These are phyloP conservation scores for Phytophthora cajani DNA, from an alignment of 352 stramenopile genomes.

Conservation along the genomic window DNA sequence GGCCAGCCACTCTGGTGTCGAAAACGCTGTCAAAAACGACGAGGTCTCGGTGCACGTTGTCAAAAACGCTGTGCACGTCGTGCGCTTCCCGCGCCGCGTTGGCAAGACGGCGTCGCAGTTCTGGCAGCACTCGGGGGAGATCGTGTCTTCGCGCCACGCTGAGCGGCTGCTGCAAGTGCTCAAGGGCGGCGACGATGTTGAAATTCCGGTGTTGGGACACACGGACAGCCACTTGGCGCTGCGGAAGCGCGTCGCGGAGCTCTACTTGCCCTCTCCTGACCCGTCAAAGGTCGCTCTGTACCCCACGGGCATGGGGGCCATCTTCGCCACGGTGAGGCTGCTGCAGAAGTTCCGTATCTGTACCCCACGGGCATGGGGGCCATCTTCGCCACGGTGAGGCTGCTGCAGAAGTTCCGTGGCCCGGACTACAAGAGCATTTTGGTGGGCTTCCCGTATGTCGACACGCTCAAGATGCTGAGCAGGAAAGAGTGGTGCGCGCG, in stretches of 20 bases:
- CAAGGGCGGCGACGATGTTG: slow-evolving; percentile 15
- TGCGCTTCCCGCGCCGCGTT: slow-evolving; percentile 76
- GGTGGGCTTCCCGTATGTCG: slow-evolving; percentile 94
- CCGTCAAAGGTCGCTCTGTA: slow-evolving; percentile 68
- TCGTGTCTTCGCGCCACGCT: slow-evolving; percentile 89
- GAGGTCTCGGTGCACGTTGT: slow-evolving; percentile 48
- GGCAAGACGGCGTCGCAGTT: slow-evolving; percentile 76
- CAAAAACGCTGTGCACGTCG: slow-evolving; percentile 62
- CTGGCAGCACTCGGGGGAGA: slow-evolving; percentile 95
- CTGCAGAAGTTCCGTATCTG: slow-evolving; percentile 63
- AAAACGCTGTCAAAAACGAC: slow-evolving; percentile 28
- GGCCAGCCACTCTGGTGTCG: slow-evolving; percentile 16
- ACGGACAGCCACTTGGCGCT: slow-evolving; percentile 47
- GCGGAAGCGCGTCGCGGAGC: slow-evolving; percentile 53
- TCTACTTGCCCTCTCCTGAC: slow-evolving; percentile 48
- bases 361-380: slow-evolving; percentile 90
- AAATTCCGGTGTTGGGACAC: slow-evolving; percentile 9
- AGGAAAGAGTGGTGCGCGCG: slow-evolving; percentile 84
- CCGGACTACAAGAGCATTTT: slow-evolving; percentile 77
- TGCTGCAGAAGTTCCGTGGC: slow-evolving; percentile 60
- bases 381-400: slow-evolving; percentile 86
- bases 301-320: slow-evolving; percentile 89
- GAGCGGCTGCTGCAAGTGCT: slow-evolving; percentile 64
- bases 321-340: slow-evolving; percentile 85
- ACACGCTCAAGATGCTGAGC: slow-evolving; percentile 93